These are phyloP conservation scores for Eremomyces bilateralis DNA, from an alignment of 495 filamentous ascomycete genomes.

Conservation along the genomic window DNA sequence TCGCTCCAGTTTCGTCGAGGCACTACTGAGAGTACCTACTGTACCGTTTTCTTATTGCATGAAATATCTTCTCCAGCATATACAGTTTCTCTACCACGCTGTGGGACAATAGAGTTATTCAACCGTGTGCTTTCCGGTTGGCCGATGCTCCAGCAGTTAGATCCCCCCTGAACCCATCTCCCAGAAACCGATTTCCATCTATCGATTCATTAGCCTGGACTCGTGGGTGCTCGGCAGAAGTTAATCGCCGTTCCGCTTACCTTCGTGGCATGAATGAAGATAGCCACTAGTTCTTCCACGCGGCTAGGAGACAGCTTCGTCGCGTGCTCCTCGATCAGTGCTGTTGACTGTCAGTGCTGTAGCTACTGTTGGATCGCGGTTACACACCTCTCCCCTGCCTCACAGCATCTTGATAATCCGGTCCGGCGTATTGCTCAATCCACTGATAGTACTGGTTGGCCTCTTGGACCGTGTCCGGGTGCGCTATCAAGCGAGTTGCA, in stretches of 20 bases:
- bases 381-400: conserved; percentile 36
- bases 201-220: conserved; percentile 1
- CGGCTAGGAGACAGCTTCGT: conserved; percentile 44
- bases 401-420: conserved; percentile 54
- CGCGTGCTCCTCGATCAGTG: conserved; percentile 48
- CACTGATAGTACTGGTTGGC: conserved; percentile 75
- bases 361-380: too few relatives aligned
- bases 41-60: too few relatives aligned
- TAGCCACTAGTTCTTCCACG: conserved; percentile 58
- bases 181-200: conserved; percentile 84
- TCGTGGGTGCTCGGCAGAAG: background rate
- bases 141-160: too few relatives aligned
- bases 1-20: too few relatives aligned
- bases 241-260: too few relatives aligned
- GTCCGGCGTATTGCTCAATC: conserved; percentile 67
- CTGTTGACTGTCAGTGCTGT: too few relatives aligned
- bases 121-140: too few relatives aligned
- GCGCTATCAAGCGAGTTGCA: conserved; percentile 38
- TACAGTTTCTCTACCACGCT: too few relatives aligned
- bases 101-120: too few relatives aligned
- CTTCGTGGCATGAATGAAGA: conserved; percentile 72
- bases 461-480: conserved; percentile 31
- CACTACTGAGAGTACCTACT: too few relatives aligned
- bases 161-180: conserved; percentile 48
- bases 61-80: too few relatives aligned